A percentile compares a stretch with the other conserved stretches of the same genome.
Evolutionary conservation across 257 asterid genomes (phyloP).

Genomic region (Capsicum baccatum): DNA sequence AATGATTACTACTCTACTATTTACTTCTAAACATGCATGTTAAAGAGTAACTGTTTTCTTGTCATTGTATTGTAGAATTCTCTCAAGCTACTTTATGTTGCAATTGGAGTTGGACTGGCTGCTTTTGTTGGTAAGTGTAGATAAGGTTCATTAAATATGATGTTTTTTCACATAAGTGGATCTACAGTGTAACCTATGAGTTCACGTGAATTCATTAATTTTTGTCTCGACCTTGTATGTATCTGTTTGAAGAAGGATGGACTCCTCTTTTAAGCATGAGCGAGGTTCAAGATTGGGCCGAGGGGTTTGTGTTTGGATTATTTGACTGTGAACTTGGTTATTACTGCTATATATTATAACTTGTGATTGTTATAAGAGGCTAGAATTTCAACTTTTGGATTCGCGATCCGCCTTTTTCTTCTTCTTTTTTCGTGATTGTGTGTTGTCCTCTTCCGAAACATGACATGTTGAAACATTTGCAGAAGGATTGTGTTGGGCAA

Average conservation of each 20-base stretch:
- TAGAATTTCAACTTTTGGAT: neutral
- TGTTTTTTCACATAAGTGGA: neutral
- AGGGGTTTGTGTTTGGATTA: neutral
- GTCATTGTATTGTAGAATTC: conserved; percentile 39
- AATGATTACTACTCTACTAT: neutral
- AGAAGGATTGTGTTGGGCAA: conserved; percentile 94
- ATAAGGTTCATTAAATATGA: neutral
- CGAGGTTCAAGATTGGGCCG: neutral
- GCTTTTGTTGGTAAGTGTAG: conserved; percentile 68
- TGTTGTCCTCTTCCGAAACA: neutral
- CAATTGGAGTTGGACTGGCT: conserved; percentile 73
- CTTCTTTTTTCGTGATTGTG: neutral
- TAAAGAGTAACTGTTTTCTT: neutral
- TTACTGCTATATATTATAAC: neutral
- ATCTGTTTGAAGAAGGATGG: neutral
- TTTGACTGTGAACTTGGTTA: neutral
- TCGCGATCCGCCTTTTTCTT: neutral
- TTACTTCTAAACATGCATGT: neutral
- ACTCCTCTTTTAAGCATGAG: neutral
- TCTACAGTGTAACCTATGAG: neutral
- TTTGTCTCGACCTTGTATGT: neutral
- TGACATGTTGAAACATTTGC: conserved; percentile 31
- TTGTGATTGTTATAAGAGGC: neutral
- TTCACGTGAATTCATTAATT: neutral
- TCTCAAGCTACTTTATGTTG: conserved; percentile 73